Base-by-base conservation (phyloP, 257 asterid species). In the Leonotis leonurus region DNA sequence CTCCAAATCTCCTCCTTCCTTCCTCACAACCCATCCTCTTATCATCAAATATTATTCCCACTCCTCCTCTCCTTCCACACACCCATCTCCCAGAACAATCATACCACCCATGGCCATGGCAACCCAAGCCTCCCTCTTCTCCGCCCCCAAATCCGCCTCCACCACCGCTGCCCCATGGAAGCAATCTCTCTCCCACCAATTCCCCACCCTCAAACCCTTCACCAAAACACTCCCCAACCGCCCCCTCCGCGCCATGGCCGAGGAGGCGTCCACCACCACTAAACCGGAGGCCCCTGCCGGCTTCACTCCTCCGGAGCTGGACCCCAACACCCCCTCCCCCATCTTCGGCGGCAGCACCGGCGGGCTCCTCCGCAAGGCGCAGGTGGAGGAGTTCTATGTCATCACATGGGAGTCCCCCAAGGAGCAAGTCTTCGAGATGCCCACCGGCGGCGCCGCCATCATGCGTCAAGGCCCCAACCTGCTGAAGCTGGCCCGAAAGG, bases 321-420 rank as follows among this genome's bases (percentile, higher is more conserved):
- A 92, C 77, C 98, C 98, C 30, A 88, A 71, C 85, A 92, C 95
- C 60, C 98, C 96, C 3, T 84, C 97, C 2, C 97, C 98, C 6
- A 91, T 91, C 87, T 91, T 91, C 73, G 97, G 82, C 7, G 98
- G 98, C 26, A 82, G 93, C 85, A 91, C 98, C 6, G 97, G 98
- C 12, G 97, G 98, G 3, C 88, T 91, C 6, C 72, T 91, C 7
- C 85, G 95, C 40, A 91, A 91, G 13, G 97, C 97, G 35, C 96
- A 91, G 73, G 94, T 81, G 17, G 98, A 91, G 72, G 97, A 91
- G 63, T 91, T 91, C 79, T 84, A 91, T 64, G 97, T 86, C 26
- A 88, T 91, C 57, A 91, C 98, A 0, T 91, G 98, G 98, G 94
- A 84, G 0, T 91, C 98, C 0, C 95, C 98, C 0, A 88, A 88